These are phyloP conservation scores for Akanthomyces dipterigenus DNA, from an alignment of 2,329 filamentous ascomycete genomes.

Conservation along the genomic window DNA sequence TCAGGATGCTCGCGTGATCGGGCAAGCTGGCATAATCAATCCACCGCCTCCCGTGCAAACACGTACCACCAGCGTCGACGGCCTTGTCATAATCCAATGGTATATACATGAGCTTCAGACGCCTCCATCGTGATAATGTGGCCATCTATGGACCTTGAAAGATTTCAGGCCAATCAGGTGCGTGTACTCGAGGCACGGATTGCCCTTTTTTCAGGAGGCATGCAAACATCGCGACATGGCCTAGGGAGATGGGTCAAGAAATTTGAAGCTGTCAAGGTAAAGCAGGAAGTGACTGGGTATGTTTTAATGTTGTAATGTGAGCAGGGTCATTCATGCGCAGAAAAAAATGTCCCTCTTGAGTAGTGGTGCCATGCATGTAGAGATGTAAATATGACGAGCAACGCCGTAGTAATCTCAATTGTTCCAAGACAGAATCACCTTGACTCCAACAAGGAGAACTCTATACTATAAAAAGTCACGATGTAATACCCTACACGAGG, in stretches of 20 bases:
- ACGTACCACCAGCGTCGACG: neutral
- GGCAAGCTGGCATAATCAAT: neutral
- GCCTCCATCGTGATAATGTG: no score
- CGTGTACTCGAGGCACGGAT: neutral
- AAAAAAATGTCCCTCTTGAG: neutral
- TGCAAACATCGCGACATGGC: no score
- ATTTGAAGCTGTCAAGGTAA: no score
- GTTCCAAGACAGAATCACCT: neutral
- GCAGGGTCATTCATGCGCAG: neutral
- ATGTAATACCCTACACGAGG: neutral
- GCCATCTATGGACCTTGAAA: neutral
- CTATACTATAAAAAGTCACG: neutral
- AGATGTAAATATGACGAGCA: neutral
- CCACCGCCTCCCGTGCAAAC: neutral
- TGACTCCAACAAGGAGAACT: neutral
- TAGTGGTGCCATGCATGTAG: neutral
- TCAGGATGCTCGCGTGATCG: neutral
- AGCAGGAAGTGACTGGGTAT: neutral
- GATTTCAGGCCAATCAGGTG: neutral
- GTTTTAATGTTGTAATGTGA: neutral
- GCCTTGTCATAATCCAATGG: neutral
- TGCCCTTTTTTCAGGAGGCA: neutral
- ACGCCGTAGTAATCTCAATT: neutral
- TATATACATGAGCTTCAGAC: no score
- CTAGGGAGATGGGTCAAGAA: no score